Evolutionary conservation across 1,284 basidiomycete genomes (phyloP), one percentile per base, ranked within the genome.

Genomic region (Lignosus rhinocerotis): DNA sequence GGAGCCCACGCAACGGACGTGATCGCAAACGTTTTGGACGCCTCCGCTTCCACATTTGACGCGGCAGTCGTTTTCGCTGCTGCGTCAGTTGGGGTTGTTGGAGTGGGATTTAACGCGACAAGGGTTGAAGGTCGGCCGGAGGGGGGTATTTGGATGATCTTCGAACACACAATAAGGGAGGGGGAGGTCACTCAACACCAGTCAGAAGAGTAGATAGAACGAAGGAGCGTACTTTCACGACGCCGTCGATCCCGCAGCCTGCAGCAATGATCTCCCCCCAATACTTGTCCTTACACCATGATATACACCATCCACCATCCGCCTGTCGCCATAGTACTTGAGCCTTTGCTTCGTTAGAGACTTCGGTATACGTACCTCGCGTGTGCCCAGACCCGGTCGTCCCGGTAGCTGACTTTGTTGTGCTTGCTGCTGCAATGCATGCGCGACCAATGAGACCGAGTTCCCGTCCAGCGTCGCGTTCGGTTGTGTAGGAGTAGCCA

Each of bases 221-320:
- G 45, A n/a, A 38, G 14, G 17, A 19, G 64, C 77, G 52, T 45
- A 94, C 92, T 73, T 94, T 92, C 47, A 96, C 78, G 16, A 85
- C 73, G 0, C 92, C 90, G 59, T 78, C 84, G 2, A 84, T 80
- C 1, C 94, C 94, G 52, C 84, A 84, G 2, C 86, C 85, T 0
- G 85, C 86, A 12, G 92, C 93, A 44, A 97, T 76, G 25, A 96
- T 71, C 69, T 94, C 91, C 0, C 95, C 94, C 93, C 94, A 96
- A 74, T 94, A 96, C 59, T 84, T 81, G 66, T 98, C 95, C 68
- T 93, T 92, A 73, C 94, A 97, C 94, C 94, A 98, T 19, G 89
- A 90, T 45, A 98, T 73, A 60, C 88, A 89, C 93, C 94, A 97
- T 0, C 92, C 95, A 9, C 94, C 94, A 59, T 93, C 88, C 1